These are phyloP conservation scores for Zoysia japonica DNA, from an alignment of 176 grass and related monocot genomes.

Conservation along the genomic window DNA sequence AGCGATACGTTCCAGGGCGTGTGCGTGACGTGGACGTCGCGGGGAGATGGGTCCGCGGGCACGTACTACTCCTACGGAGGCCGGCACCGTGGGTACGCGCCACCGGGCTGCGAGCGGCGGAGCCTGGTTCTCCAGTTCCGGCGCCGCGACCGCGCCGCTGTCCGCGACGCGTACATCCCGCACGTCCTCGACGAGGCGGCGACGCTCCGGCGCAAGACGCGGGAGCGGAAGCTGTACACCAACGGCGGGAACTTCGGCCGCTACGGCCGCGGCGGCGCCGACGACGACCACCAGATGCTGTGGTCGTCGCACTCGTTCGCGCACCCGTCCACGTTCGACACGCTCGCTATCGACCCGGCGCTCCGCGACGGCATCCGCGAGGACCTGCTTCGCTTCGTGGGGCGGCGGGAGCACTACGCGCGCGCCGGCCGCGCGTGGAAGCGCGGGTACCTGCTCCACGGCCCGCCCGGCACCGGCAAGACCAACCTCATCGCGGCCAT, in stretches of 20 bases:
- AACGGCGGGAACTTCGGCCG: background rate
- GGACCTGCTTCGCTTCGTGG: slow-evolving; percentile 60
- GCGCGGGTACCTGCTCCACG: slow-evolving; percentile 79
- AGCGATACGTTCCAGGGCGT: slow-evolving; percentile 55
- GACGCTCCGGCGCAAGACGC: slow-evolving; percentile 40
- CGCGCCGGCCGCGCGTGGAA: slow-evolving; percentile 75
- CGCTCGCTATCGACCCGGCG: slow-evolving; percentile 56
- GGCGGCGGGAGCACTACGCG: slow-evolving; percentile 54
- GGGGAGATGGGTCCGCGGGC: background rate
- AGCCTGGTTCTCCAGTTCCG: slow-evolving; percentile 54
- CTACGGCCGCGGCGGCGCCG: background rate
- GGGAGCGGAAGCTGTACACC: slow-evolving; percentile 63
- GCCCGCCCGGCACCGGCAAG: slow-evolving; percentile 86
- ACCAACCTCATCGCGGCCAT: slow-evolving; percentile 87
- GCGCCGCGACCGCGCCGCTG: slow-evolving; percentile 39
- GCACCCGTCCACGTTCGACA: slow-evolving; percentile 69
- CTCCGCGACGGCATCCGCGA: slow-evolving; percentile 54
- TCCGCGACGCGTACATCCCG: slow-evolving; percentile 55
- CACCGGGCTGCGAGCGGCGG: slow-evolving; percentile 1
- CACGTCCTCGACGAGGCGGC: slow-evolving; percentile 52
- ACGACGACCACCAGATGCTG: slow-evolving; percentile 31
- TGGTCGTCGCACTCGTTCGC: slow-evolving; percentile 59
- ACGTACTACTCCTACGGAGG: background rate
- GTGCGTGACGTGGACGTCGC: slow-evolving; percentile 53
- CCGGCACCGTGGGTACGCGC: background rate